These are phyloP conservation scores for Cercospora nicotianae DNA, from an alignment of 2,329 filamentous ascomycete genomes.

Conservation along the genomic window DNA sequence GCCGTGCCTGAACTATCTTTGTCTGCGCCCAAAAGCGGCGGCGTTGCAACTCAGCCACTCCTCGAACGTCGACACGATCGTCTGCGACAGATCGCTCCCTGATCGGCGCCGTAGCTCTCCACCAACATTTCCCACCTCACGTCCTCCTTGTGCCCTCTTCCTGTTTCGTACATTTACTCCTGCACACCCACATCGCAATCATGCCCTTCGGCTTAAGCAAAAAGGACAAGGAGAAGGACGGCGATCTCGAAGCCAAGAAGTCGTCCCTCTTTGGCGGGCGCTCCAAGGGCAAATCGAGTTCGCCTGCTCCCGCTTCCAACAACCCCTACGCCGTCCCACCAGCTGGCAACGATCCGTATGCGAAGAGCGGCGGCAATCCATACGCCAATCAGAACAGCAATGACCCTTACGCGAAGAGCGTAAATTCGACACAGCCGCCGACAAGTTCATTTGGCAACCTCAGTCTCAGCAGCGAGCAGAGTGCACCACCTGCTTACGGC, in stretches of 20 bases:
- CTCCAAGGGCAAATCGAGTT: conserved; percentile 55
- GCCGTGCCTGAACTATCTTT: conserved; percentile 13
- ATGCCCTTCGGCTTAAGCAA: conserved; percentile 52
- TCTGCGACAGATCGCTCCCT: conserved; percentile 10
- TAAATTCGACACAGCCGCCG: conserved; percentile 31
- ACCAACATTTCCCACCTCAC: conserved; percentile 8
- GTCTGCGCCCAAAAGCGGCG: neutral
- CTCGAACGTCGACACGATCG: conserved; percentile 4
- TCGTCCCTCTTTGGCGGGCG: conserved; percentile 60
- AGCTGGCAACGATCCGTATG: conserved; percentile 29
- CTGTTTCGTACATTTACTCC: neutral
- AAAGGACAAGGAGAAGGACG: conserved; percentile 53
- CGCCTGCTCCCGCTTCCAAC: conserved; percentile 46
- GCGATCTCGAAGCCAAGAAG: conserved; percentile 55
- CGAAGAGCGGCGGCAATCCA: conserved; percentile 36
- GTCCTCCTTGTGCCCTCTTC: conserved; percentile 1
- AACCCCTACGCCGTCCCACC: conserved; percentile 59
- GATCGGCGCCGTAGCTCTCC: conserved; percentile 10
- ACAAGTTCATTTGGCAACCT: conserved; percentile 36
- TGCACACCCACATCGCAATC: conserved; percentile 8
- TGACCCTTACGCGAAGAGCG: conserved; percentile 36
- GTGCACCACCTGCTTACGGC: conserved; percentile 39
- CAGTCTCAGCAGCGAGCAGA: conserved; percentile 29
- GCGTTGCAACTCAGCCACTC: conserved; percentile 11
- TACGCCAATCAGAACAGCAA: conserved; percentile 32